phyloP scores from a whole-genome alignment of 768 basidiomycete species.

The Suillus variegatus region DNA sequence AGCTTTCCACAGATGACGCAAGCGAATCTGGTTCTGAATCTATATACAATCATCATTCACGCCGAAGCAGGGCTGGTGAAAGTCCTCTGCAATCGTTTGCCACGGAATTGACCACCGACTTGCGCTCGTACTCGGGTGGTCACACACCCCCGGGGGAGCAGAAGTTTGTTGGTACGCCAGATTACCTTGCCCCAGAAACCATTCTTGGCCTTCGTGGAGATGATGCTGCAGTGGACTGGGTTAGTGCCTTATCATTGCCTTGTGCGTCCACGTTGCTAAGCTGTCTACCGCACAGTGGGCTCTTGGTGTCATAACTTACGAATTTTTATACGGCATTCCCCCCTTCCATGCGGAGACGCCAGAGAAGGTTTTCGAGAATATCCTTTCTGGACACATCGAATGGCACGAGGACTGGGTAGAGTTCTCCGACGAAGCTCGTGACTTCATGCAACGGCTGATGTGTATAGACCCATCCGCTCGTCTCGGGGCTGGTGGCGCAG shows the following conservation, averaged over 20 bases:
- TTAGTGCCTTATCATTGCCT: slow-evolving; percentile 39
- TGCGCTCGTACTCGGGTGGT: slow-evolving; percentile 66
- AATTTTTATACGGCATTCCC: slow-evolving; percentile 95
- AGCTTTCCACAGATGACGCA: slow-evolving; percentile 73
- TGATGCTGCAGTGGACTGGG: slow-evolving; percentile 97
- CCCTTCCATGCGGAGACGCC: slow-evolving; percentile 98
- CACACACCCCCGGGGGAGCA: slow-evolving; percentile 81
- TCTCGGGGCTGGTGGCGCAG: slow-evolving; percentile 83
- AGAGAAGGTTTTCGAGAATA: slow-evolving; percentile 97
- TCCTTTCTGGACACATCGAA: slow-evolving; percentile 88
- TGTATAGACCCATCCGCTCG: slow-evolving; percentile 77
- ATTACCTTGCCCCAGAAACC: slow-evolving; percentile 95
- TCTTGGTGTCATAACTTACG: slow-evolving; percentile 95
- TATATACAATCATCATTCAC: slow-evolving; percentile 64
- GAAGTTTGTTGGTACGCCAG: slow-evolving; percentile 96
- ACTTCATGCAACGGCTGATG: slow-evolving; percentile 89
- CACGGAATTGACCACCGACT: slow-evolving; percentile 78
- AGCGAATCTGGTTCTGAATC: slow-evolving; percentile 86
- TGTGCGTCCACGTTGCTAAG: slow-evolving; percentile 16
- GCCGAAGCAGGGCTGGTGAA: slow-evolving; percentile 56
- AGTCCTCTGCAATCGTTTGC: slow-evolving; percentile 89
- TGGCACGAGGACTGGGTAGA: slow-evolving; percentile 97
- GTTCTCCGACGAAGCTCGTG: slow-evolving; percentile 79
- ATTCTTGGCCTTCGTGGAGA: slow-evolving; percentile 95
- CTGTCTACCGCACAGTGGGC: slow-evolving; percentile 73